Evolutionary conservation across 768 basidiomycete species (phyloP), one percentile per base, ranked within the genome.

Genomic region (Psilocybe cubensis): DNA sequence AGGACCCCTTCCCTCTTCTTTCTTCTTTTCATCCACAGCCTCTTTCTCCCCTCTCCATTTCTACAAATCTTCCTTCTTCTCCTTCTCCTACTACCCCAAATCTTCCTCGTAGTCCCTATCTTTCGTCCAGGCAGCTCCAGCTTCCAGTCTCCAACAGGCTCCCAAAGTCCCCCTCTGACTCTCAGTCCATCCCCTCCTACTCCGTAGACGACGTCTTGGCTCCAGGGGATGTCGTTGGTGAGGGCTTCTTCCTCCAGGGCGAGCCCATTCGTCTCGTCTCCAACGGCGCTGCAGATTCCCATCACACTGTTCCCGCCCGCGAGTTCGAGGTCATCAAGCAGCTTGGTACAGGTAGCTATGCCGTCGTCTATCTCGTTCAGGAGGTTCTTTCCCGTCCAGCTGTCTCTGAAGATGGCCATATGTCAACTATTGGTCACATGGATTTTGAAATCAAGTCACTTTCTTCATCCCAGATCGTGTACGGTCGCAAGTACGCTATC

Each of bases 311-410:
- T 55, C 84, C 85, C 18, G 87, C 86, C 14, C 76, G 72, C 20
- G 85, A 87, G 62, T 94, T 96, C 59, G 83, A 94, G 76, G 94
- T 98, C 70, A 83, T 96, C 63, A 79, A 91, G 55, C 85, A 85
- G 60, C 84, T 96, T 51, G 95, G 95, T 47, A 87, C 91, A 0
- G 95, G 95, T 64, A 91, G 88, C 60, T 97, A 96, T 70, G 95
- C 95, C 14, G 91, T 94, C 66, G 95, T 97, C 54, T 98, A 97
- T 70, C 87, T 94, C 58, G 95, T 97, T 24, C 84, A 85, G 45
- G 89, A 92, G 72, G 82, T 91, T 31, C 74, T 83, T 46, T 76
- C 73, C 63, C 79, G 80, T 56, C 75, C 79, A 11, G 71, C 70
- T 10, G 76, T 72, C 46, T 81, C 79, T n/a, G 80, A 83, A 55